Base-by-base conservation (phyloP, 2,329 filamentous ascomycete genomes). In the Pseudocercospora eumusae region DNA sequence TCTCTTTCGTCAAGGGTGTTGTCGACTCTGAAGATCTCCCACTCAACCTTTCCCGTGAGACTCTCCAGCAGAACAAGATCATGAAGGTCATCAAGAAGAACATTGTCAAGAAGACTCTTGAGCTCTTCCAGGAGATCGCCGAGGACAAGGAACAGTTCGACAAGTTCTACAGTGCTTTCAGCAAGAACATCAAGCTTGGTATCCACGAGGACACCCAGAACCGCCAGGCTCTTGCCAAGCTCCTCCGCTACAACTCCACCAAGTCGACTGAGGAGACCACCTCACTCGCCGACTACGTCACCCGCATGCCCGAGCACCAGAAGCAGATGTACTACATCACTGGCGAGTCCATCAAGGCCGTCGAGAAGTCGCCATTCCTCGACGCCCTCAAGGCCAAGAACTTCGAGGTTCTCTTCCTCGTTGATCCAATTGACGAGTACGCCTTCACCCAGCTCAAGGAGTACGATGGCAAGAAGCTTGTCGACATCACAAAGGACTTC, bases 71-170 rank as follows among this genome's bases (percentile, higher is more conserved):
- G 87, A 99, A 98, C 91, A 98, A 98, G 92, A 99, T 99, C 86
- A 98, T 98, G 95, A 98, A 98, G 90, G 95, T 98, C 81, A 98
- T 98, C 88, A 96, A 96, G 89, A 99, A 99, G 92, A 99, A 99
- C 89, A 96, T 99, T 70, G 93, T 99, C 86, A 99, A 98, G 93
- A 99, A 99, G 91, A 91, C 92, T 70, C 92, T 99, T 70, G 95
- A 99, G 86, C 92, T 99, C 80, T 99, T 99, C 90, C 87, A 88
- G 75, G 95, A 99, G 86, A 99, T 99, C 69, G 89, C 95, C 63
- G 95, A 99, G 86, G 95, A 99, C 83, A 96, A 96, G 83, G 95
- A 99, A 88, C 91, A 97, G 82, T 99, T 99, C 80, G 95, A 99
- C 88, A 99, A 99, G 89, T 99, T 99, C 89, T 99, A 99, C 89